Base-by-base conservation (phyloP, 1,139 yeast species). In the Arxiozyma bovina region DNA sequence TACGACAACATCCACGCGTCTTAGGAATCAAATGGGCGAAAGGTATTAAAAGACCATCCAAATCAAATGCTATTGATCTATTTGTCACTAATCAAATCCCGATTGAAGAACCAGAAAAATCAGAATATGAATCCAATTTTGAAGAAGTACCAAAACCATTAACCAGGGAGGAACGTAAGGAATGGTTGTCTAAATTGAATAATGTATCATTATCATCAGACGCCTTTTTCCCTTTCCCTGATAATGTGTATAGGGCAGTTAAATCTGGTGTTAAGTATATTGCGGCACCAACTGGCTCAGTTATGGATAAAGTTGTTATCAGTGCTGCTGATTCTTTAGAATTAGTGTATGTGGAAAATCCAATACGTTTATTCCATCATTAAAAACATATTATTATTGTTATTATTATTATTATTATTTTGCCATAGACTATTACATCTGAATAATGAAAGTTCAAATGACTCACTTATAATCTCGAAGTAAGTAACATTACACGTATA, bases 151-250 rank as follows among this genome's bases (percentile, higher is more conserved):
- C 99, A 63, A 79, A 74, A 63, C 96, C 96, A 56, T 79, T 93
- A 66, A 83, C 96, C 55, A 74, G 74, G 44, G 83, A 79, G 62
- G 99, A 94, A 78, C 88, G 94, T 75, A 75, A 76, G 61, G 96
- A 87, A 66, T 93, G 98, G 98, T 74, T 85, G 63, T 68, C 76
- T 59, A 82, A 90, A 76, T 79, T 89, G 70, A 80, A 76, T 57
- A 83, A 87, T 64, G 99, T 94, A 57, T 91, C 98, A 11, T 79
- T 90, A 65, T 86, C 97, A 20, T 89, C 97, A 3, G 99, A 93
- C 72, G 99, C 99, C 45, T 93, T 93, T 82, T 93, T 93, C 95
- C 99, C 99, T 75, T 93, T 93, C 93, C 95, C 98, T 61, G 99
- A 93, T 74, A 93, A 94, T 69, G 96, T 94, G 64, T 90, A 91